Evolutionary conservation across 1,284 basidiomycete genomes (phyloP).

Genomic region (Papiliotrema nemorosa): DNA sequence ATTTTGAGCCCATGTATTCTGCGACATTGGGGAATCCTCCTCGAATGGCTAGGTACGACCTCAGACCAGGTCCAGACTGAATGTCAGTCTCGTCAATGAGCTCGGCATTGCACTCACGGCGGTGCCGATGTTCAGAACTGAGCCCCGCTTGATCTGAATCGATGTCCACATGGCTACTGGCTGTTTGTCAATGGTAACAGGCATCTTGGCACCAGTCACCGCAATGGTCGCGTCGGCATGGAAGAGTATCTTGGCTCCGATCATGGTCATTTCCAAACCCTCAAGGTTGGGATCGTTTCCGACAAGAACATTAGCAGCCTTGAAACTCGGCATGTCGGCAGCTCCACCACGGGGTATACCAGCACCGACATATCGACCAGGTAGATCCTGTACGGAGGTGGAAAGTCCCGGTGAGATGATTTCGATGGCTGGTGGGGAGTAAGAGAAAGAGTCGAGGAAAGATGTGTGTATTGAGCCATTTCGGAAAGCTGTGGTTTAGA

Average conservation of each 20-base stretch:
- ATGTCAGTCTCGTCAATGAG: not conserved
- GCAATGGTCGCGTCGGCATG: constrained; percentile 56
- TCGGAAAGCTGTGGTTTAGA: not conserved
- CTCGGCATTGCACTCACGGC: constrained; percentile 7
- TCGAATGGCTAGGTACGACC: constrained; percentile 58
- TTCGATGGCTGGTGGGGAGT: constrained; percentile 53
- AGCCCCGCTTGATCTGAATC: constrained; percentile 53
- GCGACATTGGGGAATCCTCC: constrained; percentile 61
- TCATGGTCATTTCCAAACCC: constrained; percentile 57
- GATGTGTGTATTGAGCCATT: constrained; percentile 34
- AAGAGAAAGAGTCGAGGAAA: constrained; percentile 39
- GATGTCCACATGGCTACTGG: constrained; percentile 55
- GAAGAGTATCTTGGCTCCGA: constrained; percentile 52
- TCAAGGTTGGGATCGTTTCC: constrained; percentile 59
- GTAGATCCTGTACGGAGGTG: constrained; percentile 63
- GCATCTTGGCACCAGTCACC: constrained; percentile 57
- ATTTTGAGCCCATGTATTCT: constrained; percentile 57
- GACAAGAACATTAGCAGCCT: constrained; percentile 60
- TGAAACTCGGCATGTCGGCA: constrained; percentile 62
- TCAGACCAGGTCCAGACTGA: constrained; percentile 46
- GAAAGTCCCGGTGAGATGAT: constrained; percentile 60
- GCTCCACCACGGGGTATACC: constrained; percentile 68
- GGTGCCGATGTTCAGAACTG: constrained; percentile 51
- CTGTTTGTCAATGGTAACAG: constrained; percentile 53
- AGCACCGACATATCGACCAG: constrained; percentile 57